Evolutionary conservation across 1,139 yeast species (phyloP).

Genomic region (Zygoascus sp.): DNA sequence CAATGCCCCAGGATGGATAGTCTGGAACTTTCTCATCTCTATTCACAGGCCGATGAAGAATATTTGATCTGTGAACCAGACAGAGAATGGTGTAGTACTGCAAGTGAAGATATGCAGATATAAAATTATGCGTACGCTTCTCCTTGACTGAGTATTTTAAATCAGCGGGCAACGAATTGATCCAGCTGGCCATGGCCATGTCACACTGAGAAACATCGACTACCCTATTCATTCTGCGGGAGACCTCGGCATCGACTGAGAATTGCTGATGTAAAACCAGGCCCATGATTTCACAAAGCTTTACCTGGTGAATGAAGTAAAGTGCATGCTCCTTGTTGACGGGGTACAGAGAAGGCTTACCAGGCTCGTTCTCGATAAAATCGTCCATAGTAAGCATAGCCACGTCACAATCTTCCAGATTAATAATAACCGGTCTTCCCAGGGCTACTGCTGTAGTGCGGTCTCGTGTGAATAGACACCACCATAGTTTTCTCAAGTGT

Average conservation of each 20-base stretch:
- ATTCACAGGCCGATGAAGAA: constrained; percentile 34
- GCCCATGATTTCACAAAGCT: constrained; percentile 70
- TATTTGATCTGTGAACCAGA: constrained; percentile 66
- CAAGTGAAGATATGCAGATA: constrained; percentile 60
- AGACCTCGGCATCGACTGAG: constrained; percentile 61
- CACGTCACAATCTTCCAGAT: constrained; percentile 72
- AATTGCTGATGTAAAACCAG: constrained; percentile 68
- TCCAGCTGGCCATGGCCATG: constrained; percentile 77
- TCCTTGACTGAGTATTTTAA: constrained; percentile 61
- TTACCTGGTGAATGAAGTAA: constrained; percentile 60
- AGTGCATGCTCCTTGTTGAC: constrained; percentile 48
- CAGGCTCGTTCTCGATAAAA: constrained; percentile 56
- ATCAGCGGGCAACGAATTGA: constrained; percentile 61
- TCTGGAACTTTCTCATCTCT: constrained; percentile 43
- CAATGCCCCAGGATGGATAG: constrained; percentile 79
- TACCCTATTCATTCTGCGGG: constrained; percentile 44
- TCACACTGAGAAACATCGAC: constrained; percentile 69
- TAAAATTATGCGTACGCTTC: constrained; percentile 47
- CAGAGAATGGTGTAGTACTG: constrained; percentile 72
- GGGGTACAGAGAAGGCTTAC: constrained; percentile 42
- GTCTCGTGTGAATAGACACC: constrained; percentile 74
- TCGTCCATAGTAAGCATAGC: constrained; percentile 67
- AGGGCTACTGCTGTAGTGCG: constrained; percentile 68
- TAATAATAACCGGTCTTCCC: constrained; percentile 69
- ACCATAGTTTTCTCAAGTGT: constrained; percentile 70